Base-by-base conservation (phyloP, 192 early-diverging fungal species). In the Borealophlyctis nickersoniae region DNA sequence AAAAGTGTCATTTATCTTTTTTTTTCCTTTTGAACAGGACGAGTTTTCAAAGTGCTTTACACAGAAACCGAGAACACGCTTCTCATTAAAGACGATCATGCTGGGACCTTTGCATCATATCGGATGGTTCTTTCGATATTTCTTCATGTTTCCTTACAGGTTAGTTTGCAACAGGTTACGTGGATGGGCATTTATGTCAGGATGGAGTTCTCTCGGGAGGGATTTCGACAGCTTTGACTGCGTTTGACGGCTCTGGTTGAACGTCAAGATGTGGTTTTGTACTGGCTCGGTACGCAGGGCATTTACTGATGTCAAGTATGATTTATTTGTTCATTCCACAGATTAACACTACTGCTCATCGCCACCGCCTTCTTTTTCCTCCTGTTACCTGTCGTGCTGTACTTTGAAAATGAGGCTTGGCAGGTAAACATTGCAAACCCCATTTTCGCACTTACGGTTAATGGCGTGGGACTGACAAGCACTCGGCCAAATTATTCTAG, bases 41-140 rank as follows among this genome's bases (percentile, higher is more conserved):
- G 78, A 83, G 52, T 83, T 83, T 57, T 70, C 73, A 11, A 78
- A 78, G 52, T 80, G 78, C 72, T 83, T 83, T 57, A 65, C 52
- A 24, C 76, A 75, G 56, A 68, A 73, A 68, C 81, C 81, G 4
- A 66, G 80, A 30, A 73, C 65, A 26, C 34, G 50, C n/a, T 67
- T 73, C 49, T 65, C 70, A 16, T 50, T 70, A 16, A 48, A 55
- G 26, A 69, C 74, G 24, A 51, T 74, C 16, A 58, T 77, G 28
- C 54, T 65, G 24, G 68, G 60, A 19, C 73, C 74, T 2, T 23
- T 69, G 22, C 70, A 73, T 35, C 65, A 56, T 29, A 26, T 69
- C 24, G 73, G 71, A 4, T 70, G 66, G 70, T n/a, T 73, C 36
- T 9, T 67, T 48, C 52, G 78, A 27, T 78, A 78, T 65, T 75